Percentiles rank a stretch among this genome's conserved stretches.
These are phyloP conservation scores for Melanopsichium pennsylvanicum DNA, from an alignment of 1,284 basidiomycete genomes.

Conservation along the genomic window DNA sequence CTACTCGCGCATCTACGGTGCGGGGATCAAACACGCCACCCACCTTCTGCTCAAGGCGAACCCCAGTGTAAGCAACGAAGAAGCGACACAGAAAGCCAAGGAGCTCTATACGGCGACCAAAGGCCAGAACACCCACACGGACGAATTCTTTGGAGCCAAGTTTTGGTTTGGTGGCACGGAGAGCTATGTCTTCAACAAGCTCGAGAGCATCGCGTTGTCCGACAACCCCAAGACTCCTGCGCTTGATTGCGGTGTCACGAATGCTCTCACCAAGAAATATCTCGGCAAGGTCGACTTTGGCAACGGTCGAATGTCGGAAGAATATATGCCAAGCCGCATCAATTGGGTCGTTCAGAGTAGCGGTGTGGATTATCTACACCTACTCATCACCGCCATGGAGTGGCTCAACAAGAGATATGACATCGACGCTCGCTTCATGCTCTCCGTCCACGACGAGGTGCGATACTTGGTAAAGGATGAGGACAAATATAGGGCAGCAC, in stretches of 20 bases:
- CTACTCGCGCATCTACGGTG: constrained; percentile 97
- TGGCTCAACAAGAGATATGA: constrained; percentile 81
- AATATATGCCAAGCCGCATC: constrained; percentile 94
- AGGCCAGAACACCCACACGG: constrained; percentile 70
- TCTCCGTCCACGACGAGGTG: constrained; percentile 97
- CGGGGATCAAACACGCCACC: constrained; percentile 92
- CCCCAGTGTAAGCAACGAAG: constrained; percentile 77
- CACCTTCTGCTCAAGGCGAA: constrained; percentile 88
- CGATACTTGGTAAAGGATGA: constrained; percentile 89
- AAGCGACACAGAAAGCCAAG: constrained; percentile 82
- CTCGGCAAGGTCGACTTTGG: constrained; percentile 71
- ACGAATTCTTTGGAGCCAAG: constrained; percentile 69
- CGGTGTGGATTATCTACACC: constrained; percentile 96
- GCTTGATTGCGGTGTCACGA: constrained; percentile 90
- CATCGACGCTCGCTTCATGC: constrained; percentile 90
- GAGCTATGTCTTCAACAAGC: constrained; percentile 98
- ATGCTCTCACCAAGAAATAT: constrained; percentile 87
- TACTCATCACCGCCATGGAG: constrained; percentile 94
- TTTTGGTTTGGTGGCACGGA: constrained; percentile 99
- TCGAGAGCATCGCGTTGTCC: constrained; percentile 91
- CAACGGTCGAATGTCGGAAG: constrained; percentile 73
- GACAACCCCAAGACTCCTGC: constrained; percentile 89
- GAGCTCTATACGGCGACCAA: constrained; percentile 92
- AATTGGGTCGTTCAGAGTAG: constrained; percentile 99
- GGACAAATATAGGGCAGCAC: constrained; percentile 84